phyloP scores from a whole-genome alignment of 2,329 filamentous ascomycete genomes.

The Dothideomycetes sp. region DNA sequence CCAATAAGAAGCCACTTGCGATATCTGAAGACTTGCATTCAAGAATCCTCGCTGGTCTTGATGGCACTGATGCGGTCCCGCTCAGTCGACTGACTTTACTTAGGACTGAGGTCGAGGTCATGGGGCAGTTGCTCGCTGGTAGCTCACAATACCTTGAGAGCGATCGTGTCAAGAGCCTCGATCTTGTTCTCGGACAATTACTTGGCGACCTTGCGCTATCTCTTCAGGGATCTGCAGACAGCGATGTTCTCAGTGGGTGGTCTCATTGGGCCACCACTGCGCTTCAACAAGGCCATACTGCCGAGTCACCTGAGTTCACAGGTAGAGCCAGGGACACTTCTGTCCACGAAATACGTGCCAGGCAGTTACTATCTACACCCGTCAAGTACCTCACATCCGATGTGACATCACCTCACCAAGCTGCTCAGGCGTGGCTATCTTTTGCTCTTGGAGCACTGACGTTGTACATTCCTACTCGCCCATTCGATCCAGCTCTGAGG shows the following conservation, averaged over 20 bases:
- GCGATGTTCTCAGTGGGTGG: background rate
- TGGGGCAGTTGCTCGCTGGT: constrained; percentile 25
- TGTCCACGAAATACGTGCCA: background rate
- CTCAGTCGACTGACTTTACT: constrained; percentile 25
- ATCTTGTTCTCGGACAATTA: constrained; percentile 16
- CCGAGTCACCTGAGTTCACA: background rate
- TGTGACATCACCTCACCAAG: background rate
- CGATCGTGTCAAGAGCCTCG: constrained; percentile 19
- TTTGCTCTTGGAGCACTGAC: constrained; percentile 64
- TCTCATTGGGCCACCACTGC: background rate
- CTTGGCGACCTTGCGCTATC: constrained; percentile 1
- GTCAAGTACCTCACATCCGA: background rate
- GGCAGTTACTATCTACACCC: background rate
- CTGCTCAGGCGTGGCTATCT: constrained; percentile 52
- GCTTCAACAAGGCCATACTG: background rate
- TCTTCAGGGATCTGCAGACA: background rate
- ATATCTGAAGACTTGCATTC: constrained; percentile 2
- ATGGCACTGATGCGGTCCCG: constrained; percentile 4
- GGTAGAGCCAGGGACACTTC: background rate
- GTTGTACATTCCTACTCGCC: constrained; percentile 75
- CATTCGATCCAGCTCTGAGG: constrained; percentile 66
- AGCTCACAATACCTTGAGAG: constrained; percentile 23
- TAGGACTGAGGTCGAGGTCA: constrained; percentile 25
- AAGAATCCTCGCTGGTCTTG: constrained; percentile 3
- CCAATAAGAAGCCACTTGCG: constrained; percentile 2